Evolutionary conservation across 768 basidiomycete genomes (phyloP).

Genomic region (Thelephora ganbajun): DNA sequence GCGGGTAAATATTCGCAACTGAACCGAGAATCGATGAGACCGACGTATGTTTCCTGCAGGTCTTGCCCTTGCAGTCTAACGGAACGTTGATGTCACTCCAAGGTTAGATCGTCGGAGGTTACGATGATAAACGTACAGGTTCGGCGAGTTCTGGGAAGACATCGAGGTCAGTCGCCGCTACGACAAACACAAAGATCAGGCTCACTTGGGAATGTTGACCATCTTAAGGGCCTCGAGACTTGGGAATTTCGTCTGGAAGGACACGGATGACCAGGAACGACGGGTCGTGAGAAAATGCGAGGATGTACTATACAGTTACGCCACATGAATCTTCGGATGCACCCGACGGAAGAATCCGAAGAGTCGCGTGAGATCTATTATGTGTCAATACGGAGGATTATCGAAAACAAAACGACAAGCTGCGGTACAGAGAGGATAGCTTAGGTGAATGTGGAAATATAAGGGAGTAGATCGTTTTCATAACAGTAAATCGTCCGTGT

Average conservation of each 20-base stretch:
- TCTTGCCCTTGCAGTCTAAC: constrained; percentile 88
- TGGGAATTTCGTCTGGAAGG: no score
- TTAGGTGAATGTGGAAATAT: no score
- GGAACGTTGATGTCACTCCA: constrained; percentile 8
- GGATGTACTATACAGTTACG: no score
- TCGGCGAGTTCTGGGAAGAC: constrained; percentile 66
- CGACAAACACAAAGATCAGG: constrained; percentile 4
- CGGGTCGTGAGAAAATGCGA: no score
- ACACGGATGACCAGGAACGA: no score
- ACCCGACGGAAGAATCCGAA: no score
- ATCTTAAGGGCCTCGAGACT: constrained; percentile 34
- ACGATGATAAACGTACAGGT: constrained; percentile 59
- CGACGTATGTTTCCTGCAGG: constrained; percentile 95
- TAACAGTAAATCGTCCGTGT: no score
- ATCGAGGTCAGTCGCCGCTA: constrained; percentile 7
- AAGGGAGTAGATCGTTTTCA: background rate
- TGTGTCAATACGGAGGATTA: no score
- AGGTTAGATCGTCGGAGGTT: background rate
- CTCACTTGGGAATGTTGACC: constrained; percentile 94
- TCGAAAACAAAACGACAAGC: no score
- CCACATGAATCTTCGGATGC: no score
- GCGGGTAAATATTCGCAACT: background rate
- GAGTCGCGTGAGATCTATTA: no score
- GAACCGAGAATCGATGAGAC: constrained; percentile 16
- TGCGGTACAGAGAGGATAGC: no score